A percentile compares a stretch with the other conserved stretches of the same genome.
Conservation (phyloP, 192 early-diverging fungal species). For the Entomortierella parvispora region DNA sequence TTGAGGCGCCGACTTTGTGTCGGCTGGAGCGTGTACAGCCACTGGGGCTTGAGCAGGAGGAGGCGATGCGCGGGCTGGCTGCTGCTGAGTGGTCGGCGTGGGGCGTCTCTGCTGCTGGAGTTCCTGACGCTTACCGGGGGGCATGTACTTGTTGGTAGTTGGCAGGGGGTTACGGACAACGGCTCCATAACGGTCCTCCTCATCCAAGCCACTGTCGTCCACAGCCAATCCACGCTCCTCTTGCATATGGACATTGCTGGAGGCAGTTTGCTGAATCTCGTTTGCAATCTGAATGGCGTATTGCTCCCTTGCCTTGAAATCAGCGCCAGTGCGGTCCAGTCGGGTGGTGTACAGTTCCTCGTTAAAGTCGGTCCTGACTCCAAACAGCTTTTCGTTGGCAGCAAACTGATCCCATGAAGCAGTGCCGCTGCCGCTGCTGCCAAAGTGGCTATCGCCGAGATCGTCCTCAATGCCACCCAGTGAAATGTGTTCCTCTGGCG, state of each 20-base stretch:
- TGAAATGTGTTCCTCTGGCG: constrained; percentile 68
- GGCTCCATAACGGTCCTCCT: constrained; percentile 91
- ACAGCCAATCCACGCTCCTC: constrained; percentile 85
- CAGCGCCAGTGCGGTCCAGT: constrained; percentile 83
- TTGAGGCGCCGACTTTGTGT: constrained; percentile 2
- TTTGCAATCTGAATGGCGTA: constrained; percentile 88
- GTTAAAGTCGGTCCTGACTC: constrained; percentile 94
- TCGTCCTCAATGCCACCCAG: constrained; percentile 55
- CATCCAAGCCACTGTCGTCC: constrained; percentile 79
- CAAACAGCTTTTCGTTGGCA: constrained; percentile 93
- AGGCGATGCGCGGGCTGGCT: constrained; percentile 5
- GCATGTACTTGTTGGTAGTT: constrained; percentile 84
- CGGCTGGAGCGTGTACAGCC: not conserved
- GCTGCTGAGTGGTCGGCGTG: constrained; percentile 11
- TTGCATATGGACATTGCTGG: constrained; percentile 84
- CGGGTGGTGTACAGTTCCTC: constrained; percentile 97
- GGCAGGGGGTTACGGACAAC: constrained; percentile 70
- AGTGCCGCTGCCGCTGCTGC: constrained; percentile 23
- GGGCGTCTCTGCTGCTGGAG: constrained; percentile 50
- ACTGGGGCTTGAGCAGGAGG: not conserved
- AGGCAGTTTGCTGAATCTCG: constrained; percentile 85
- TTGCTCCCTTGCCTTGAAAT: constrained; percentile 88
- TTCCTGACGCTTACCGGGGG: constrained; percentile 79
- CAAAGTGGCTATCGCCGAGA: constrained; percentile 15
- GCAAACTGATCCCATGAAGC: constrained; percentile 96